phyloP scores from a whole-genome alignment of 2,329 filamentous ascomycete genomes.

The Pseudogymnoascus destructans region DNA sequence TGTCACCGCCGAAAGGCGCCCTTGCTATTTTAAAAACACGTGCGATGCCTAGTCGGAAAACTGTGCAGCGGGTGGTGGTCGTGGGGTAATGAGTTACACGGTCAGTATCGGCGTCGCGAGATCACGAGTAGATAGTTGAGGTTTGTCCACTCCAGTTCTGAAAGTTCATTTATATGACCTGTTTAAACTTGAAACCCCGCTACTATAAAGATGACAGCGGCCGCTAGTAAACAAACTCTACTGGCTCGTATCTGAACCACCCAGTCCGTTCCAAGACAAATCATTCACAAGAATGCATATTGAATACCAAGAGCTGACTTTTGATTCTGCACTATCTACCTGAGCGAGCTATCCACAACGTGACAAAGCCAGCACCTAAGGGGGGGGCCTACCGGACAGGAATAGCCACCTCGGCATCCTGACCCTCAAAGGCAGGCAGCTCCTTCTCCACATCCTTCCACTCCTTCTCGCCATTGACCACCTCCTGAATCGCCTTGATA shows the following conservation, averaged over 20 bases:
- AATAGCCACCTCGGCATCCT: slow-evolving; percentile 40
- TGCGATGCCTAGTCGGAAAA: neutral
- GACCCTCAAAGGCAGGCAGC: slow-evolving; percentile 73
- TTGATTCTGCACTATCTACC: neutral
- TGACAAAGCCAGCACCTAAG: neutral
- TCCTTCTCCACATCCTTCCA: slow-evolving; percentile 61
- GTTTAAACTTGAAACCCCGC: neutral
- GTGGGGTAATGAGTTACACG: neutral
- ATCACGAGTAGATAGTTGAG: neutral
- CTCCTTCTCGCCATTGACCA: slow-evolving; percentile 38
- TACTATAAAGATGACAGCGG: neutral
- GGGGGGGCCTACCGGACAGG: neutral
- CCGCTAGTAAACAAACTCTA: neutral
- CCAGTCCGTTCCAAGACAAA: neutral
- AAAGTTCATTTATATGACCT: neutral
- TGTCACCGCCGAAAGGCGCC: neutral
- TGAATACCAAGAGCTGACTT: neutral
- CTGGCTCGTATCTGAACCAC: neutral
- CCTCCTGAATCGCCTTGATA: slow-evolving; percentile 48
- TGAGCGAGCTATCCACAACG: neutral
- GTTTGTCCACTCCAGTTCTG: neutral
- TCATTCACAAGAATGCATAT: neutral
- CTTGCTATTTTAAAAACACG: neutral
- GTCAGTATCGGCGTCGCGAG: neutral
- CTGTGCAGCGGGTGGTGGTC: neutral